Base-by-base conservation (phyloP, 768 basidiomycete species). In the Rhizopogon vinicolor region DNA sequence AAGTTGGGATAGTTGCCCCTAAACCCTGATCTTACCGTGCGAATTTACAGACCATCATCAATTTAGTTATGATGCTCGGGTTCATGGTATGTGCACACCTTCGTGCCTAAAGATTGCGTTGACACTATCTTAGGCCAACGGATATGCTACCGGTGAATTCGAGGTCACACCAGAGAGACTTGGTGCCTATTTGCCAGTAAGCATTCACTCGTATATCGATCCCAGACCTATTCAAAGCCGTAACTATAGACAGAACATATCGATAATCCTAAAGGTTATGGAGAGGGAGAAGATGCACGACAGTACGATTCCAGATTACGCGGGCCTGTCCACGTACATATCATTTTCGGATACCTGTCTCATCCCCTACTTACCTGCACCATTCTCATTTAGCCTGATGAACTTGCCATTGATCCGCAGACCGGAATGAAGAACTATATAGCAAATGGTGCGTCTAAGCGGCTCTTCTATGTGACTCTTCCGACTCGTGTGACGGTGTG, bases 351-450 rank as follows among this genome's bases (percentile, higher is more conserved):
- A 3, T 6, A 16, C 51, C 10, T 35, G n/a, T n/a, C n/a, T 10
- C 44, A 10, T 50, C 13, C 10, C 44, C 16, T 41, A 51, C 28
- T 42, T 44, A 53, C 46, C 4, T 44, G 40, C 10, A 41, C 9
- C 14, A 57, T 19, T 35, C 25, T 48, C 22, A 12, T 41, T 18
- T 57, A 89, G 85, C 89, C 89, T 0, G 73, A 79, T 37, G 95
- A 98, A 64, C 76, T 96, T 1, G 88, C 94, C 62, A 78, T 98
- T 7, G 95, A 98, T 67, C 83, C 81, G 0, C 73, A 78, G 13
- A 91, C 89, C 0, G 95, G 93, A 2, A 95, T 98, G 93, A 95
- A 95, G 76, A 98, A 94, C 62, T 92, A 91, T 69, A 94, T 95
- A 57, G 91, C 91, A 0, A 95, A 94, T 68, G 83, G 84, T 82